Percentiles rank a stretch among this genome's conserved stretches.
Conservation (phyloP, 23 red algal genomes). For the Gracilariopsis chorda region DNA sequence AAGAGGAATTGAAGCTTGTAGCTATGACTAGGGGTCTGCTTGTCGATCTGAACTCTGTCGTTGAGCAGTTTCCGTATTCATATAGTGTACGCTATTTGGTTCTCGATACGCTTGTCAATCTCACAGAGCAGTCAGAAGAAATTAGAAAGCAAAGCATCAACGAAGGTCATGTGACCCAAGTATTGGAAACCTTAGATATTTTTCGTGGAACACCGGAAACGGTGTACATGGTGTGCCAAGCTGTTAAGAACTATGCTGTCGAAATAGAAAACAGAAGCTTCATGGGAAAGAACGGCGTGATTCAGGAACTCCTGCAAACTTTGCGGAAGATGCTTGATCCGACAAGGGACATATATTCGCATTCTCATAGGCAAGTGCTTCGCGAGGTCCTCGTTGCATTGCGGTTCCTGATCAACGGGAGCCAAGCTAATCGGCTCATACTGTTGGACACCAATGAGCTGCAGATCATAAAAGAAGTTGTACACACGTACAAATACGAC, state of each 20-base stretch:
- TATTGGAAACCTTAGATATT: not conserved
- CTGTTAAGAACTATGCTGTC: not conserved
- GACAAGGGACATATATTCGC: not conserved
- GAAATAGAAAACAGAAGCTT: not conserved
- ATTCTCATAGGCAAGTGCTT: not conserved
- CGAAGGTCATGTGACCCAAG: not conserved
- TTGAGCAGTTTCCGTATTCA: not conserved
- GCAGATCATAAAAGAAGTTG: not conserved
- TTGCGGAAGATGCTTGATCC: not conserved
- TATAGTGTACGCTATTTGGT: not conserved
- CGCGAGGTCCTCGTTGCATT: not conserved
- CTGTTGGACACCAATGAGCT: not conserved
- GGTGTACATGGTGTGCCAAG: not conserved
- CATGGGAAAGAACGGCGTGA: not conserved
- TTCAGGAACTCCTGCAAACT: not conserved
- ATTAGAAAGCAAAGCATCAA: conserved; percentile 7
- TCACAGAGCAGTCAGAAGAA: not conserved
- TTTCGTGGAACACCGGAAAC: not conserved
- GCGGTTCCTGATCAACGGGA: not conserved
- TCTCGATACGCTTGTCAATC: conserved; percentile 3
- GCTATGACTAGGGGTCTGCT: not conserved
- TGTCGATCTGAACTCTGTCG: not conserved
- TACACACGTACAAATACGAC: not conserved
- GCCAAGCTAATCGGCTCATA: not conserved
- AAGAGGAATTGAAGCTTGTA: not conserved